Evolutionary conservation across 2,329 filamentous ascomycete genomes (phyloP), one percentile per base, ranked within the genome.

Genomic region (Stemphylium beticola): DNA sequence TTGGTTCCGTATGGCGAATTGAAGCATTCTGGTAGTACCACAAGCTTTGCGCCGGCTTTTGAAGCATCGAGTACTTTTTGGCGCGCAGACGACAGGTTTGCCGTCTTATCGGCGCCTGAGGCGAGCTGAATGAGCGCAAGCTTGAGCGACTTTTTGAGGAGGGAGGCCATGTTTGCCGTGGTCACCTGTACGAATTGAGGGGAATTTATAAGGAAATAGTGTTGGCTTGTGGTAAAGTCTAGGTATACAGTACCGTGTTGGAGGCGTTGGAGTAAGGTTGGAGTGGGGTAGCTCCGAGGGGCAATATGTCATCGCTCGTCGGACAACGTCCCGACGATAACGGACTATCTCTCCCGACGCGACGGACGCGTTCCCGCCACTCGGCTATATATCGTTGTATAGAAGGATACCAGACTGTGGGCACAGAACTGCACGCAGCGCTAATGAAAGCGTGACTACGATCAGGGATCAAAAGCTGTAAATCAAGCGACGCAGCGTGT

Each of bases 11-110:
- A 99, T 8, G 95, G 95, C 37, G 91, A 96, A 81, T 99, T 99
- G 86, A 99, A 99, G 83, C 95, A 99, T 80, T 99, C 95, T 32
- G 95, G 95, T 15, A 99, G 85, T 31, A 98, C 92, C 62, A 98
- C 88, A 55, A 99, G 87, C 53, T 90, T 87, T 56, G 93, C 92
- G 64, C 93, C 93, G 10, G 50, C 80, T 22, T 80, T 76, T 20
- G 92, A 88, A 4, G 95, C 93, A 74, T 92, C 87, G 59, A 92
- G 84, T 54, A 98, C 92, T 74, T 95, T 93, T 38, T 83, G 82
- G 53, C 90, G 88, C 11, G 95, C 93, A 74, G 88, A 88, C 18
- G 83, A 73, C 60, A 99, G 91, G 78, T 99, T 99, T 63, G 84
- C 83, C 10, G 87, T 74, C 80, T 99, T 99, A 80, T 96, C 91